Evolutionary conservation across 768 basidiomycete species (phyloP).

Genomic region (Austroboletus festivus): DNA sequence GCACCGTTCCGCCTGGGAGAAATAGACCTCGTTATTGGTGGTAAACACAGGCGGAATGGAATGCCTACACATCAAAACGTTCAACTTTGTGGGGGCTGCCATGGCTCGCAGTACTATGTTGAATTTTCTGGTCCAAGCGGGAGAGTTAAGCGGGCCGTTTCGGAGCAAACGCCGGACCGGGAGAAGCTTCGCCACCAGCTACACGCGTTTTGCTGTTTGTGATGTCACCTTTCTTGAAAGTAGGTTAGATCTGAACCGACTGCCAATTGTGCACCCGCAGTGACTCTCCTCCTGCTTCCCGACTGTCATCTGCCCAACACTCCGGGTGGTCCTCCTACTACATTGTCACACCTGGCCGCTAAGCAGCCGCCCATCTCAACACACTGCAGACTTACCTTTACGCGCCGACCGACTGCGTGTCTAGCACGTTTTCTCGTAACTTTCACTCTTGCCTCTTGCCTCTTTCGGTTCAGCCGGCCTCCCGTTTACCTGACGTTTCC

Average conservation of each 20-base stretch:
- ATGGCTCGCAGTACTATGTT: slow-evolving; percentile 31
- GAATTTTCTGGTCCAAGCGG: background rate
- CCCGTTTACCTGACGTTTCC: slow-evolving; percentile 39
- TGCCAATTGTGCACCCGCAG: slow-evolving; percentile 9
- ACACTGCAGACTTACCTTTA: slow-evolving; percentile 12
- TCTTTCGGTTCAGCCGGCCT: slow-evolving; percentile 30
- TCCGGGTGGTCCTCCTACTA: background rate
- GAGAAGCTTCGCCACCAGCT: slow-evolving; percentile 20
- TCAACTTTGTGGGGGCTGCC: slow-evolving; percentile 51
- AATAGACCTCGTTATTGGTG: slow-evolving; percentile 4
- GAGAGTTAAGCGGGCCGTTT: slow-evolving; percentile 2
- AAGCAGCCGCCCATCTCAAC: slow-evolving; percentile 10
- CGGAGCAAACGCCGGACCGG: background rate
- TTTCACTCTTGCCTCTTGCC: slow-evolving; percentile 24
- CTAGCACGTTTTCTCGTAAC: slow-evolving; percentile 33
- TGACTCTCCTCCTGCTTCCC: background rate
- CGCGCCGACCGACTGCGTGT: slow-evolving; percentile 24
- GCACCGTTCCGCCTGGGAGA: slow-evolving; percentile 44
- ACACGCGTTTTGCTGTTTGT: slow-evolving; percentile 20
- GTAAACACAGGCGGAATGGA: background rate
- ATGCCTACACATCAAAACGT: slow-evolving; percentile 74
- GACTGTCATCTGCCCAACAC: slow-evolving; percentile 11
- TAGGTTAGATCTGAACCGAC: slow-evolving; percentile 1
- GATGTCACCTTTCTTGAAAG: slow-evolving; percentile 29
- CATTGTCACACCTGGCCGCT: slow-evolving; percentile 6